These are phyloP conservation scores for Ogataea siamensis DNA, from an alignment of 805 yeast genomes.

Conservation along the genomic window DNA sequence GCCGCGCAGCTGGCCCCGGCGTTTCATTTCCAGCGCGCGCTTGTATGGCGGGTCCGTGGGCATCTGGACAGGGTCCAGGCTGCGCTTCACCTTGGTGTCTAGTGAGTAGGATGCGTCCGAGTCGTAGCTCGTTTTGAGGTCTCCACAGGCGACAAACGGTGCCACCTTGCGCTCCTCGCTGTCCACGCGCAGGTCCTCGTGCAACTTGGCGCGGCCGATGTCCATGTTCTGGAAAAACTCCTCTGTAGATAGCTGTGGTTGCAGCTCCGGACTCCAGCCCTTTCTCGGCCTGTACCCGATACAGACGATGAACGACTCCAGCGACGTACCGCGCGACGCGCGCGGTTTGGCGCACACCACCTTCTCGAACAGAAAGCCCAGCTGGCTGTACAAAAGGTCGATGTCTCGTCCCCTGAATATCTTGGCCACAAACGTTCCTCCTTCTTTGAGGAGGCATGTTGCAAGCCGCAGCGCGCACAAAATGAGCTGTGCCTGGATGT, in stretches of 20 bases:
- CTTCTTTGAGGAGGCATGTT: constrained; percentile 81
- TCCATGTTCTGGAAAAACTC: constrained; percentile 70
- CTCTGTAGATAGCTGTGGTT: constrained; percentile 59
- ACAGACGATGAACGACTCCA: constrained; percentile 94
- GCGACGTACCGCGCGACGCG: constrained; percentile 89
- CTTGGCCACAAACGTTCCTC: constrained; percentile 94
- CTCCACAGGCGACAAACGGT: constrained; percentile 96
- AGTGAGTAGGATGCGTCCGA: constrained; percentile 90
- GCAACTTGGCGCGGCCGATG: constrained; percentile 53
- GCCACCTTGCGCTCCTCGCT: constrained; percentile 73
- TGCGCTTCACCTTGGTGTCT: constrained; percentile 41
- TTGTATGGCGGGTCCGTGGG: constrained; percentile 98
- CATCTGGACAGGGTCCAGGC: constrained; percentile 87
- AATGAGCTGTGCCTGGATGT: constrained; percentile 91
- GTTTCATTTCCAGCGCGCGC: constrained; percentile 81
- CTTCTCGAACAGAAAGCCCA: constrained; percentile 78
- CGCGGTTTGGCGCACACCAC: constrained; percentile 97
- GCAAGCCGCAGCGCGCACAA: constrained; percentile 89
- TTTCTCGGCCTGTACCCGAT: constrained; percentile 78
- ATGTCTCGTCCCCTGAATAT: constrained; percentile 96
- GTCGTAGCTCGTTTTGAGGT: constrained; percentile 71
- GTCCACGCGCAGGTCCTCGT: constrained; percentile 48
- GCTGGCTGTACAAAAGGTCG: constrained; percentile 88
- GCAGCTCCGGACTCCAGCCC: constrained; percentile 74
- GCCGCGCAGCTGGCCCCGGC: constrained; percentile 56